Percentiles rank a stretch among this genome's conserved stretches.
Evolutionary conservation across 2,329 filamentous ascomycete species (phyloP).

Genomic region (Samsoniella hepiali): DNA sequence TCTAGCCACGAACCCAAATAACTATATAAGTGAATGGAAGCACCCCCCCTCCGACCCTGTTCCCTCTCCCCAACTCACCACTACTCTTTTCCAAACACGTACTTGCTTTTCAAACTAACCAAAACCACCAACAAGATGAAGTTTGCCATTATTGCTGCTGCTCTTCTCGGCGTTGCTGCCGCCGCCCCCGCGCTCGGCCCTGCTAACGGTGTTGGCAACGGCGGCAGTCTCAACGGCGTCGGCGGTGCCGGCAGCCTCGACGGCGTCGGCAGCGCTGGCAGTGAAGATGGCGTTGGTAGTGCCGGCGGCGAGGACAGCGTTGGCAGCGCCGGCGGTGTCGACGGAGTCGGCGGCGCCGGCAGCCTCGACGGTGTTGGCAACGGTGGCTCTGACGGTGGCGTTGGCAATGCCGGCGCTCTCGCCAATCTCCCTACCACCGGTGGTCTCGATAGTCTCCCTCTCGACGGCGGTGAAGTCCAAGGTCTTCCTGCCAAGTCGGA

Average conservation of each 20-base stretch:
- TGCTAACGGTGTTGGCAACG: background rate
- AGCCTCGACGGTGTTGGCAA: background rate
- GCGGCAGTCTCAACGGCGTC: background rate
- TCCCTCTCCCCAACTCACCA: background rate
- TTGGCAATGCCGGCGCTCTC: background rate
- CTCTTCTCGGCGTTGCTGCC: background rate
- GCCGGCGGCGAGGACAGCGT: too few species aligned
- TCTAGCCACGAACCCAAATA: background rate
- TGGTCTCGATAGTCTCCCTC: too few species aligned
- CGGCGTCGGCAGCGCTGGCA: background rate
- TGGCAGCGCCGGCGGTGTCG: background rate
- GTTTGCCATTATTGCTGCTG: slow-evolving; percentile 4
- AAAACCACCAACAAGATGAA: background rate
- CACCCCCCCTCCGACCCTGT: background rate
- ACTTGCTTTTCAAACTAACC: background rate
- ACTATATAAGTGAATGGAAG: background rate
- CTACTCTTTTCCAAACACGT: background rate
- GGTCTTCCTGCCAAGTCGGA: too few species aligned
- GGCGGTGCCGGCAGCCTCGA: background rate
- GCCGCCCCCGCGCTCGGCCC: background rate
- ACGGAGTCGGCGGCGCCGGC: background rate
- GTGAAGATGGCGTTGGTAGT: background rate
- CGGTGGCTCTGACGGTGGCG: background rate
- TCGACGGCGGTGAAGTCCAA: too few species aligned
- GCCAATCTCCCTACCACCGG: background rate